Percentiles rank a stretch among this genome's conserved stretches.
Conservation (phyloP, 495 filamentous ascomycete species). For the Penicillium lagena region DNA sequence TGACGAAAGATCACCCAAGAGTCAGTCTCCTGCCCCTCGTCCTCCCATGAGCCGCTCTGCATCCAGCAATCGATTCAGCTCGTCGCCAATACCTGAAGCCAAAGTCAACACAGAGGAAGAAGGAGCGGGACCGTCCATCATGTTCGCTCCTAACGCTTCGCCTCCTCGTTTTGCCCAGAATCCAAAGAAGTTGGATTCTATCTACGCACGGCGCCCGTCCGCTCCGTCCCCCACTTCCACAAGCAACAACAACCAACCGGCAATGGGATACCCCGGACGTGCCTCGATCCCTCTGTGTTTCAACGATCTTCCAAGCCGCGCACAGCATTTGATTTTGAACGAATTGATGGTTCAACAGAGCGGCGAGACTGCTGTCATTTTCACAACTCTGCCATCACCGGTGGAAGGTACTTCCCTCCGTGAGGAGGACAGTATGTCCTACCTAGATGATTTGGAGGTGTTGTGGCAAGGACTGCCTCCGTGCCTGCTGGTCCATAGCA, state of each 20-base stretch:
- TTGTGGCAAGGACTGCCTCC: constrained; percentile 63
- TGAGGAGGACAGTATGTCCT: constrained; percentile 61
- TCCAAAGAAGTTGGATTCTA: constrained; percentile 45
- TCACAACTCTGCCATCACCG: constrained; percentile 75
- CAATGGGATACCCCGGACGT: constrained; percentile 45
- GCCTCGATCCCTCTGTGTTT: constrained; percentile 65
- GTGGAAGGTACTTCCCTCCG: constrained; percentile 66
- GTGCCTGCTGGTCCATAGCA: constrained; percentile 73
- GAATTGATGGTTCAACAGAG: constrained; percentile 71
- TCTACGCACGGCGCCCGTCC: constrained; percentile 41
- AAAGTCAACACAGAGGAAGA: constrained; percentile 48
- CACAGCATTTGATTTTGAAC: constrained; percentile 80
- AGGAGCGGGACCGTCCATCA: constrained; percentile 67
- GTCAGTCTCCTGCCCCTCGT: constrained; percentile 14
- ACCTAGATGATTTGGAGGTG: constrained; percentile 72
- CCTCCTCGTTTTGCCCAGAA: constrained; percentile 23
- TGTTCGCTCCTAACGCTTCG: constrained; percentile 58
- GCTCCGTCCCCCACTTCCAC: constrained; percentile 13
- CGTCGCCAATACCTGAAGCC: constrained; percentile 68
- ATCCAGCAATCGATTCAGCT: constrained; percentile 57
- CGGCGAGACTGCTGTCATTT: constrained; percentile 69
- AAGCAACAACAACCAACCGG: constrained; percentile 13
- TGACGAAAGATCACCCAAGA: constrained; percentile 35
- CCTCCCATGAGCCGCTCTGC: constrained; percentile 27
- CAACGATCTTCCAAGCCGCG: constrained; percentile 76